Evolutionary conservation across 768 basidiomycete genomes (phyloP), one percentile per base, ranked within the genome.

Genomic region (Termitomyces titanicus): DNA sequence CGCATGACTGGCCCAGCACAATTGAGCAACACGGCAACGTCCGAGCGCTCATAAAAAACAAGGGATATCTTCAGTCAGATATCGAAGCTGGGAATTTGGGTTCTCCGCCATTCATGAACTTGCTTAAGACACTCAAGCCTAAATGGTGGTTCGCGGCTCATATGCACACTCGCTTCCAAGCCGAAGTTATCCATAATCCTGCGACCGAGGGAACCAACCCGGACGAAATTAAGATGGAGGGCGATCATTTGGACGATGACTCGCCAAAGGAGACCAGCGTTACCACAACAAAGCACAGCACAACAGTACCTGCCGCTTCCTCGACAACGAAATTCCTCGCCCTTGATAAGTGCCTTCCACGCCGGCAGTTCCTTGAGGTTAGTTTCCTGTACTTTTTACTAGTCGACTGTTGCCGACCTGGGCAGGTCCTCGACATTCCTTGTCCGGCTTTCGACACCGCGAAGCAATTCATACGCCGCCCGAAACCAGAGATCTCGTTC

Each of bases 71-170:
- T 64, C 74, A 77, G 35, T 70, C 76, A 29, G 92, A 98, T 69
- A 79, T 94, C 55, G 66, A 71, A 20, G 61, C 72, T 29, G 86
- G 89, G 35, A 75, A 70, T 8, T 81, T 97, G 11, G 96, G 95
- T 27, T 95, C 92, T 0, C 93, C 90, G 17, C 94, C 94, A 8
- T 72, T 96, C 34, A 86, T 89, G 79, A 82, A 82, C 12, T 75
- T 98, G 0, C 72, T 98, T 22, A 74, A 72, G 34, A 86, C 77
- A 22, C 75, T 97, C 33, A 77, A 81, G 62, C 95, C 95, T 0
- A 63, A 78, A 42, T 88, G 92, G 83, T 98, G 95, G 96, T 97
- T 97, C 68, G 72, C 92, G 3, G 95, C 94, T 0, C 96, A 98
- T 70, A 64, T 98, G 47, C 96, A 98, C 64, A 84, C 86, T 45